These are phyloP conservation scores for Chaetomium sp. DNA, from an alignment of 2,329 filamentous ascomycete species.

Conservation along the genomic window DNA sequence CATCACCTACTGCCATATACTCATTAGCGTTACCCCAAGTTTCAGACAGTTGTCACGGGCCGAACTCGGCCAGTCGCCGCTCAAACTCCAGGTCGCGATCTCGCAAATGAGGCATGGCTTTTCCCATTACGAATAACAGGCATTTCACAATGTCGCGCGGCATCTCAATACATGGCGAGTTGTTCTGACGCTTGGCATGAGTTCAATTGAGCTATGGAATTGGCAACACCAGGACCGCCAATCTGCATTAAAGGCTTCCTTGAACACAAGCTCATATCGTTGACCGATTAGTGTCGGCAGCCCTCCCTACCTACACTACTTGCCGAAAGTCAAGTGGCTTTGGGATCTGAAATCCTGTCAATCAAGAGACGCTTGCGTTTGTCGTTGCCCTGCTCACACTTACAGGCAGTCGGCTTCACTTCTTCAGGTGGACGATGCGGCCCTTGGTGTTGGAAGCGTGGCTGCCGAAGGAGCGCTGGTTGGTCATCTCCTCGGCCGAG, in stretches of 20 bases:
- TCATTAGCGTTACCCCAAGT: too few species aligned
- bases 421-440: conserved; percentile 10
- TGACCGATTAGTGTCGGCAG: not conserved
- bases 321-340: not conserved
- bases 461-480: conserved; percentile 10
- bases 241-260: not conserved
- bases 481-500: conserved; percentile 11
- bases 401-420: conserved; percentile 1
- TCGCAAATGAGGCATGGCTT: not conserved
- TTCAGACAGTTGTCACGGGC: too few species aligned
- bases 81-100: not conserved
- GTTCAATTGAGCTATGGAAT: not conserved
- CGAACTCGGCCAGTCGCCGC: not conserved
- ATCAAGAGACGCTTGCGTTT: not conserved
- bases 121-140: not conserved
- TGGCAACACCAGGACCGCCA: not conserved
- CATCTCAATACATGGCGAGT: not conserved
- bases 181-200: not conserved
- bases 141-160: not conserved
- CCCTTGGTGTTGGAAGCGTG: conserved; percentile 12
- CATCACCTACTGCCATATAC: too few species aligned
- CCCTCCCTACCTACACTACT: not conserved
- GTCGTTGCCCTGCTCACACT: not conserved
- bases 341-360: not conserved
- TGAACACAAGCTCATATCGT: not conserved